Evolutionary conservation across 2,329 filamentous ascomycete genomes (phyloP), one percentile per base, ranked within the genome.

Genomic region (Aspergillus sp.): DNA sequence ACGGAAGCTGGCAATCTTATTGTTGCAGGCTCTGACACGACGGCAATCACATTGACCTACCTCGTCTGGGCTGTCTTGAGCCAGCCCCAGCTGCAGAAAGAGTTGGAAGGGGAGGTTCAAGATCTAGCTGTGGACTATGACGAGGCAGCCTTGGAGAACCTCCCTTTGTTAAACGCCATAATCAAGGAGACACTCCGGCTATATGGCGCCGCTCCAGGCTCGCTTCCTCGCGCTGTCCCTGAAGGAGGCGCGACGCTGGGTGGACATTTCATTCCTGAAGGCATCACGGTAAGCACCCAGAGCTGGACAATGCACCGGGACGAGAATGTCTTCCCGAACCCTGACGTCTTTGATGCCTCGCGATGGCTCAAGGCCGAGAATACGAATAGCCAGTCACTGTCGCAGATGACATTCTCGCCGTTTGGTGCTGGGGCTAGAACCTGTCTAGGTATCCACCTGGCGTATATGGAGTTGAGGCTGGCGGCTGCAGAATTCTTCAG

Each of bases 371-470:
- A 74, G 61, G 47, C 74, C 74, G 45, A 75, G 78, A 61, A 24
- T 19, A 22, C 37, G 1, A 30, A 1, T 9, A 54, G 20, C n/a
- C 5, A 27, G 20, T 34, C 45, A 79, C 8, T 15, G n/a, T 12
- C 45, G 2, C 47, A 82, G 52, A 75, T 79, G 1, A 82, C 82
- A 12, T 88, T 89, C 65, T 86, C 85, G 78, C 85, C 87, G 0
- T 90, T 89, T 69, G 83, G 86, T 2, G 86, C 83, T 17, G 87
- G 88, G 0, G 83, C 86, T 0, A 76, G 86, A 24, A 86, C 86
- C 72, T 90, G 88, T 64, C 77, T 90, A 2, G 87, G 87, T 0
- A 84, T 85, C 11, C 86, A 89, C 64, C 84, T 90, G 61, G 86
- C 87, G 1, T 72, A 75, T 44, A 83, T 84, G 73, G 82, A 86